Percentiles rank a stretch among this genome's conserved stretches.
These are phyloP conservation scores for Tillandsia leiboldiana DNA, from an alignment of 176 grass and related monocot species.

Conservation along the genomic window DNA sequence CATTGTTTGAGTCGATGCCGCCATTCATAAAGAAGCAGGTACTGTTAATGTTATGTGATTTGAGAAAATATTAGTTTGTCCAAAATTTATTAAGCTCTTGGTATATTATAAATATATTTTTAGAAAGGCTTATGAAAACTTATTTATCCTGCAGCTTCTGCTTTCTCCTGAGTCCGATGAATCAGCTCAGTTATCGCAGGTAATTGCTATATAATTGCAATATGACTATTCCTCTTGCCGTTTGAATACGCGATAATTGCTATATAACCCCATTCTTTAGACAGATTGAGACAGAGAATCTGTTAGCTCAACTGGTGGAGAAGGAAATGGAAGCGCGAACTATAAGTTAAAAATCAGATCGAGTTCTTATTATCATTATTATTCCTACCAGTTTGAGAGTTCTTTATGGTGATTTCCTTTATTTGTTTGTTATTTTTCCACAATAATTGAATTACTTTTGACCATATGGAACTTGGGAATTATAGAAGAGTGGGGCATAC, in stretches of 20 bases:
- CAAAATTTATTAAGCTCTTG: constrained; percentile 1
- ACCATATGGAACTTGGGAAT: background rate
- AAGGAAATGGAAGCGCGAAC: constrained; percentile 56
- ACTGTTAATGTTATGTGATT: constrained; percentile 1
- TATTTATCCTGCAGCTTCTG: constrained; percentile 39
- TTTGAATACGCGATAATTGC: background rate
- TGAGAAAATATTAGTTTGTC: background rate
- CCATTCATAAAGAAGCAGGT: constrained; percentile 69
- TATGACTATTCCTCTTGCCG: background rate
- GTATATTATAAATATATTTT: background rate
- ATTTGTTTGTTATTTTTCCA: background rate
- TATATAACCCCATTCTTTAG: constrained; percentile 7
- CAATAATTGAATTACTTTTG: too few relatives aligned
- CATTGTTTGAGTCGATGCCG: constrained; percentile 56
- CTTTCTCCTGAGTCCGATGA: constrained; percentile 70
- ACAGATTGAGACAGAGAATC: constrained; percentile 66
- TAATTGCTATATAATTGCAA: background rate
- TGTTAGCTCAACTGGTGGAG: constrained; percentile 62
- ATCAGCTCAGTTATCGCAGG: constrained; percentile 67
- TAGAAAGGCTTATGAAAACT: background rate
- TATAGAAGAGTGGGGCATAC: constrained; percentile 53
- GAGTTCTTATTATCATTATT: background rate
- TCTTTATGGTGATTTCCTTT: background rate
- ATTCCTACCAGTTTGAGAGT: background rate
- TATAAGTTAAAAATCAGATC: constrained; percentile 18